Base-by-base conservation (phyloP, 2,329 filamentous ascomycete genomes). In the Calonectria leucothoes region DNA sequence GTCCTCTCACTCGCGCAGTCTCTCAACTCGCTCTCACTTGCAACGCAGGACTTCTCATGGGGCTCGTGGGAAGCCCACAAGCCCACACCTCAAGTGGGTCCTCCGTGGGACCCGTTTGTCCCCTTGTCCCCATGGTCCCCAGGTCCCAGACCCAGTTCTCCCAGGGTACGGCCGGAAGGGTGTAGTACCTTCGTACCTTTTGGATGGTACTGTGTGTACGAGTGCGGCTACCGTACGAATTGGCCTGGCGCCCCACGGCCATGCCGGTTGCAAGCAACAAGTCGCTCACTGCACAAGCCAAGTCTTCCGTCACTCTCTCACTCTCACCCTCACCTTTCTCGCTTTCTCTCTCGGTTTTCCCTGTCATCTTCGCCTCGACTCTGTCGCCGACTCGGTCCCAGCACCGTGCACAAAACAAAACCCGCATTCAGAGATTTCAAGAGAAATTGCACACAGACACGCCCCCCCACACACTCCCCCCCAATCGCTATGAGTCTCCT, bases 211-310 rank as follows among this genome's bases (percentile, higher is more conserved):
- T 61, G 66, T 64, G 69, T 72, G 76, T 73, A 78, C 79, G 76
- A 75, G 69, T 68, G 67, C 66, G 59, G 55, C 70, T 69, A 80
- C 78, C 61, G 78, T 81, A 79, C 74, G 79, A 81, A 81, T 81
- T 80, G 79, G 69, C 29, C 61, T 69, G 59, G 70, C 66, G 67
- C 70, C 72, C 72, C 74, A 80, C 79, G 79, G 77, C 70, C 74
- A 74, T 74, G 66, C 76, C 78, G 75, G 72, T 71, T 72, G 52
- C 64, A 45, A 73, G 74, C 74, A 61, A 61, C 55, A 70, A 69
- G 74, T 75, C 71, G 55, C 74, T 75, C 71, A 64, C 69, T 70
- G 25, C 66, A 69, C 64, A n/a, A n/a, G n/a, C n/a, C n/a, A n/a
- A n/a, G n/a, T 64, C 51, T 71, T 59, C 67, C 66, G 70, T 72